Evolutionary conservation across 1,139 yeast genomes (phyloP).

Genomic region (Schizosaccharomyces versatilis): DNA sequence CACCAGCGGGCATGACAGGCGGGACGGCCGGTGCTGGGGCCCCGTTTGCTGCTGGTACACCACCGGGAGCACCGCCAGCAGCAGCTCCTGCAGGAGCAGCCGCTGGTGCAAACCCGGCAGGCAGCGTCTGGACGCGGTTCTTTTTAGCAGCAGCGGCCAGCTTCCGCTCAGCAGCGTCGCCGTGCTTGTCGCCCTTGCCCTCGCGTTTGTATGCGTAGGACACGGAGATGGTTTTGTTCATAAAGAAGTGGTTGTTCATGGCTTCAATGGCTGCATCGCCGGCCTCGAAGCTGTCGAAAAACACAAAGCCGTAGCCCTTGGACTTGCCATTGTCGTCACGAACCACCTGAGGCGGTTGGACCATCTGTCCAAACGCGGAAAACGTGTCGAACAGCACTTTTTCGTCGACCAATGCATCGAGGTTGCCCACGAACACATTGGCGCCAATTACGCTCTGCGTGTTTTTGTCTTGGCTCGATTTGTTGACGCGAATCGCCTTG

Average conservation of each 20-base stretch:
- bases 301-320: conserved; percentile 42
- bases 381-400: conserved; percentile 38
- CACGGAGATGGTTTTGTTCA: conserved; percentile 41
- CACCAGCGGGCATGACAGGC: not conserved
- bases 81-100: not conserved
- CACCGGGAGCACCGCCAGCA: not conserved
- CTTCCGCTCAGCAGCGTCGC: conserved; percentile 56
- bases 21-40: not conserved
- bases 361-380: conserved; percentile 43
- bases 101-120: conserved; percentile 3
- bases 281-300: conserved; percentile 39
- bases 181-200: conserved; percentile 39
- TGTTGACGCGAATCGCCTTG: conserved; percentile 38
- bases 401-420: conserved; percentile 50
- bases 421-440: conserved; percentile 46
- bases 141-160: conserved; percentile 46
- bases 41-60: not conserved
- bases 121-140: conserved; percentile 11
- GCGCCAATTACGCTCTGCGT: conserved; percentile 30
- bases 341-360: conserved; percentile 30
- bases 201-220: conserved; percentile 56
- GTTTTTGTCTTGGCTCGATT: conserved; percentile 23
- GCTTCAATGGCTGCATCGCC: conserved; percentile 53
- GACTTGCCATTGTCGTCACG: conserved; percentile 34
- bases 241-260: conserved; percentile 46